Evolutionary conservation across 176 grass and related monocot species (phyloP).

Genomic region (Aegilops speltoides): DNA sequence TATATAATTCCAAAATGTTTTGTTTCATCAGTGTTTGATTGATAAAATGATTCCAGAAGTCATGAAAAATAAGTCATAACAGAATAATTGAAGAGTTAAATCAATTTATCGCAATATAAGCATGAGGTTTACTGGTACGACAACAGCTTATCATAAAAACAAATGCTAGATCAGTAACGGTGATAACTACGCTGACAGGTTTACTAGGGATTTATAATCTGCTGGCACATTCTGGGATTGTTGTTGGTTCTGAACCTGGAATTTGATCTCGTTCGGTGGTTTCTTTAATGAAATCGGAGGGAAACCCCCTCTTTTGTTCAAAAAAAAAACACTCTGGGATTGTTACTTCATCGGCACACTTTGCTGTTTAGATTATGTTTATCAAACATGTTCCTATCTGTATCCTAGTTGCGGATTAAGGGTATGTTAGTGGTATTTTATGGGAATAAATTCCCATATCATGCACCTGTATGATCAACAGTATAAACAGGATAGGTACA

Average conservation of each 20-base stretch:
- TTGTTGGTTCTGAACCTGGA: too few species aligned
- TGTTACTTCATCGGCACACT: slow-evolving; percentile 11
- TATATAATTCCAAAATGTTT: slow-evolving; percentile 17
- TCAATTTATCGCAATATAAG: slow-evolving; percentile 7
- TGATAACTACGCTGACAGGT: background rate
- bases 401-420: slow-evolving; percentile 10
- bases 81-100: background rate
- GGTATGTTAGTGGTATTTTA: background rate
- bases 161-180: slow-evolving; percentile 10
- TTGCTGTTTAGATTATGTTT: background rate
- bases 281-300: too few species aligned
- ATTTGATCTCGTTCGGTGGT: too few species aligned
- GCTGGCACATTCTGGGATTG: background rate
- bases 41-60: slow-evolving; percentile 7
- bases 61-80: slow-evolving; percentile 18
- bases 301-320: too few species aligned
- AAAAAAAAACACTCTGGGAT: background rate
- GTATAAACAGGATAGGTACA: background rate
- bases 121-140: slow-evolving; percentile 3
- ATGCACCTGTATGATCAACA: background rate
- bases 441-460: background rate
- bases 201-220: slow-evolving; percentile 5
- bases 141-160: slow-evolving; percentile 29
- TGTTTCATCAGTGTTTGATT: slow-evolving; percentile 5
- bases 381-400: background rate